Evolutionary conservation across 2,329 filamentous ascomycete species (phyloP), one percentile per base, ranked within the genome.

Genomic region (Penicillium brevicompactum): DNA sequence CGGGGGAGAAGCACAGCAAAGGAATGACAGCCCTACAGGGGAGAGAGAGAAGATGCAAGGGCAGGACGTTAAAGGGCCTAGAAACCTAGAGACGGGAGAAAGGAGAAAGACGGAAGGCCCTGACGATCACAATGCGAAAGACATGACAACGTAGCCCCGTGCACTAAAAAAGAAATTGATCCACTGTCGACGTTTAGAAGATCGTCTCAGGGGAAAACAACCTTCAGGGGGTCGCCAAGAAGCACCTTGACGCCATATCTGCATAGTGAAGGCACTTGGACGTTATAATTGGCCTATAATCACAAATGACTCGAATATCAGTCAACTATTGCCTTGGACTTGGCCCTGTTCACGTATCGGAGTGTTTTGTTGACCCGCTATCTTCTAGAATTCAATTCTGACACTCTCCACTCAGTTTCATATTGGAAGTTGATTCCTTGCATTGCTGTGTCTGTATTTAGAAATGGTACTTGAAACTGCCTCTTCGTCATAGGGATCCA

Each of bases 21-120:
- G 59, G 65, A 67, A 62, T 59, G 65, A 67, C 62, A 65, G 64
- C 64, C 64, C 63, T 59, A 49, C 40, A 49, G 38, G 34, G 42
- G 27, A 37, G 21, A 14, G 42, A 51, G 18, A 27, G n/a, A 22
- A 27, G 22, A 48, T 38, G 32, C 38, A 49, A 34, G 30, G 41
- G 41, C 38, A 48, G 42, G 34, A 57, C 46, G 46, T 41, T 27
- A 55, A 31, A 55, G 53, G 51, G 45, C 51, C 49, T 30, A 55
- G 37, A 56, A 54, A 53, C 45, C 24, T 27, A 27, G 24, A 51
- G 51, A 49, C 48, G 51, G 49, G 45, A 55, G 54, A 54, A 56
- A 51, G 51, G 60, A 64, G 60, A 52, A 60, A 63, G 54, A 49
- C 59, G 60, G 62, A 55, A 61, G 56, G 58, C 57, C 57, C 61